Evolutionary conservation across 1,284 basidiomycete genomes (phyloP).

Genomic region (Sphaerobolus stellatus): DNA sequence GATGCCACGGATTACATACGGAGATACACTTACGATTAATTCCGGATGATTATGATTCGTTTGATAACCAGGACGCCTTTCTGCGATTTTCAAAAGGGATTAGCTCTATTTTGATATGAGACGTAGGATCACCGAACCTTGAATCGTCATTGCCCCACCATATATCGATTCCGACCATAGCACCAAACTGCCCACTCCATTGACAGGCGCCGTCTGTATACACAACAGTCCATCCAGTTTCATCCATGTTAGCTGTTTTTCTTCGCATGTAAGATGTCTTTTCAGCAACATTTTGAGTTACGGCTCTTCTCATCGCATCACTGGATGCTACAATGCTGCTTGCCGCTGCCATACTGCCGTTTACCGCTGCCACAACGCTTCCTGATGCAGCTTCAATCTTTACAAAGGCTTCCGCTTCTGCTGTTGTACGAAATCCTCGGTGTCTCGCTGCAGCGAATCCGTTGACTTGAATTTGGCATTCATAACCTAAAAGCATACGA

Average conservation of each 20-base stretch:
- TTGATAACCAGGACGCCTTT: slow-evolving; percentile 78
- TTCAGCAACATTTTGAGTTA: slow-evolving; percentile 16
- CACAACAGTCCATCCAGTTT: slow-evolving; percentile 48
- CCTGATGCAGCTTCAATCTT: slow-evolving; percentile 20
- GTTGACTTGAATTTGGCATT: slow-evolving; percentile 59
- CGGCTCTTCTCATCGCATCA: neutral
- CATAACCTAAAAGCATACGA: too few relatives aligned
- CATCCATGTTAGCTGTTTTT: slow-evolving; percentile 15
- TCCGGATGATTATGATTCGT: slow-evolving; percentile 91
- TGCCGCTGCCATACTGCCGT: slow-evolving; percentile 1
- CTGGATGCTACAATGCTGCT: neutral
- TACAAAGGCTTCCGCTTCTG: slow-evolving; percentile 47
- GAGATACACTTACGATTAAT: slow-evolving; percentile 72
- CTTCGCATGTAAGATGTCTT: slow-evolving; percentile 2
- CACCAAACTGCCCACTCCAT: slow-evolving; percentile 63
- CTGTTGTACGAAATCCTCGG: slow-evolving; percentile 57
- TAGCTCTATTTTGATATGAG: neutral
- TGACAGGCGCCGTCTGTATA: slow-evolving; percentile 82
- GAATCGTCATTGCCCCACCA: slow-evolving; percentile 69
- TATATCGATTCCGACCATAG: slow-evolving; percentile 71
- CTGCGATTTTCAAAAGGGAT: slow-evolving; percentile 64
- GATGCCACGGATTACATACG: too few relatives aligned
- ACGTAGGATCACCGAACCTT: slow-evolving; percentile 40
- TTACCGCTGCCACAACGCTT: slow-evolving; percentile 2
- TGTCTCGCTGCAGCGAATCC: slow-evolving; percentile 57